Conservation (phyloP, 345 rosid genomes). For the Balakata baccata region DNA sequence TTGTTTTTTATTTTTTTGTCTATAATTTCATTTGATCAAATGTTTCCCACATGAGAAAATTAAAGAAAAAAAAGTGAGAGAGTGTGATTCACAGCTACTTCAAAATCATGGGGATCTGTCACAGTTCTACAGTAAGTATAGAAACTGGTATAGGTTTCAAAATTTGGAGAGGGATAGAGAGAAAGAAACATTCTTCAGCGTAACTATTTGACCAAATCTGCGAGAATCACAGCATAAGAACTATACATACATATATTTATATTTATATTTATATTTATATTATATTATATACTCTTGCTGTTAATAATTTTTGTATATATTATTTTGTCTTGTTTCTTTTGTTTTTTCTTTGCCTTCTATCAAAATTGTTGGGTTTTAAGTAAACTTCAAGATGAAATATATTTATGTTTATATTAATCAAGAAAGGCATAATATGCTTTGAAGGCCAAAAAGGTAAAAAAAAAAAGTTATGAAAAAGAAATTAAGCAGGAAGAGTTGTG, state of each 20-base stretch:
- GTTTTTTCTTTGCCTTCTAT: not conserved
- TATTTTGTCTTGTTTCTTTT: not conserved
- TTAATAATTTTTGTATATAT: not conserved
- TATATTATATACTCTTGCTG: not conserved
- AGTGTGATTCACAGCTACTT: not conserved
- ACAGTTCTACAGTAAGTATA: not conserved
- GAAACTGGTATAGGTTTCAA: not conserved
- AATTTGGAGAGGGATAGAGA: too few species aligned
- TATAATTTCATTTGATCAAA: too few species aligned
- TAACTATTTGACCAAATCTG: constrained; percentile 11
- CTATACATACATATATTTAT: not conserved
- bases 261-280: not conserved
- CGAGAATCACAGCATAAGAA: not conserved
- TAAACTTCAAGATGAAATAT: not conserved
- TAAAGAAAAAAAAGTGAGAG: too few species aligned
- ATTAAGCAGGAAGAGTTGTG: not conserved
- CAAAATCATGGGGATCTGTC: constrained; percentile 7
- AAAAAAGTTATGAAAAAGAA: constrained; percentile 19
- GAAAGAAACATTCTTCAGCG: not conserved
- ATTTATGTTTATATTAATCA: constrained; percentile 6
- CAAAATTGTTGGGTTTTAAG: not conserved
- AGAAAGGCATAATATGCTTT: constrained; percentile 22
- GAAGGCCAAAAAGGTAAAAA: constrained; percentile 20
- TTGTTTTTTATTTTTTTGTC: too few species aligned
- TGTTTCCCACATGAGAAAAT: too few species aligned